Conservation (phyloP, 257 asterid species). For the Solanum okadae region DNA sequence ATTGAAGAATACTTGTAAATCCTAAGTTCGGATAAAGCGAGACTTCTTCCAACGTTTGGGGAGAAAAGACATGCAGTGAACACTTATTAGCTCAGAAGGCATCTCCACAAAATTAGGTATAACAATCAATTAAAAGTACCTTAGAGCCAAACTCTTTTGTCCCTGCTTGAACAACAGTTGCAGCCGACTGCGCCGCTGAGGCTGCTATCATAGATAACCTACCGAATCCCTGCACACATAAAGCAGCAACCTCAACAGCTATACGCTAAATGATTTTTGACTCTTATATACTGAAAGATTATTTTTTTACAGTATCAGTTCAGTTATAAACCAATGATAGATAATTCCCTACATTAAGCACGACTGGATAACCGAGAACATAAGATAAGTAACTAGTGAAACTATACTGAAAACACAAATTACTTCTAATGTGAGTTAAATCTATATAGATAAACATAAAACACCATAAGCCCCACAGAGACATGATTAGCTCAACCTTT, state of each 20-base stretch:
- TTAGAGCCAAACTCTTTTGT: constrained; percentile 67
- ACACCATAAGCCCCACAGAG: background rate
- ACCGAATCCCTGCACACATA: constrained; percentile 60
- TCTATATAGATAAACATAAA: background rate
- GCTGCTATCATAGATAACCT: constrained; percentile 76
- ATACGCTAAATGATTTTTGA: background rate
- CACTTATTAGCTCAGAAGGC: background rate
- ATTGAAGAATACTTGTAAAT: background rate
- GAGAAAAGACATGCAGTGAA: background rate
- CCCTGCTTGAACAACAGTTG: constrained; percentile 81
- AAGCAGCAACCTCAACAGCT: background rate
- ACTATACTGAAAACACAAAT: background rate
- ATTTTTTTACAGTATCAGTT: background rate
- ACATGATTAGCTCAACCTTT: background rate
- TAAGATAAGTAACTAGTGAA: background rate
- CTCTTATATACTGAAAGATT: background rate
- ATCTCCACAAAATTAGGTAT: background rate
- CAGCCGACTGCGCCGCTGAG: constrained; percentile 84
- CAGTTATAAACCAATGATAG: background rate
- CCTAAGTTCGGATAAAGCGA: background rate
- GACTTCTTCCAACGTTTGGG: background rate
- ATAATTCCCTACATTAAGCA: background rate
- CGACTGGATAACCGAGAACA: background rate
- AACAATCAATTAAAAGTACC: constrained; percentile 23
- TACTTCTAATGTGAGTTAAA: background rate